phyloP scores from a whole-genome alignment of 2,329 filamentous ascomycete genomes.

The Scorias spongiosa region DNA sequence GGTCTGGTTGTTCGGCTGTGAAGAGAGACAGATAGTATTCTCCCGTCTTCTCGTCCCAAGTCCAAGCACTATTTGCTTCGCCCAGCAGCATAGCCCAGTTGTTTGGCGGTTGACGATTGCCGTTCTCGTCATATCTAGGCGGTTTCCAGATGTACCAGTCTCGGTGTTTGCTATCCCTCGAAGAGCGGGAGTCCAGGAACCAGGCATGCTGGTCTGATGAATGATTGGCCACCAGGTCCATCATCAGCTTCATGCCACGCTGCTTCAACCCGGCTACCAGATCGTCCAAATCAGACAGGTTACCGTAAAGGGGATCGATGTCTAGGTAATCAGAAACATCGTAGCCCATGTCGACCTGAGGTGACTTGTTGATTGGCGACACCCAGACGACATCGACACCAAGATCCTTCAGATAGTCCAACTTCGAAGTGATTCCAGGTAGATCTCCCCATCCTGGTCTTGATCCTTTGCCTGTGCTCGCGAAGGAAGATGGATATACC shows the following conservation, averaged over 20 bases:
- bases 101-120: conserved; percentile 43
- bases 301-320: conserved; percentile 33
- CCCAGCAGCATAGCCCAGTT: conserved; percentile 31
- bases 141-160: conserved; percentile 55
- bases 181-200: conserved; percentile 41
- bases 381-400: conserved; percentile 52
- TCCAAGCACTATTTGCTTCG: conserved; percentile 26
- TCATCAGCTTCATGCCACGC: conserved; percentile 33
- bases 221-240: conserved; percentile 33
- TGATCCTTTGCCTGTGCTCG: conserved; percentile 38
- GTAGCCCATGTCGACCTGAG: conserved; percentile 40
- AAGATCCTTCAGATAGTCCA: conserved; percentile 48
- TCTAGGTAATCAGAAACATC: conserved; percentile 33
- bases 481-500: conserved; percentile 45
- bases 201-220: conserved; percentile 38
- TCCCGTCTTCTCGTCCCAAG: conserved; percentile 30
- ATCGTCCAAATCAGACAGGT: conserved; percentile 29
- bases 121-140: conserved; percentile 37
- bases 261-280: conserved; percentile 29
- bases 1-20: conserved; percentile 31
- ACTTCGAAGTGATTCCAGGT: conserved; percentile 46
- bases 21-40: conserved; percentile 35
- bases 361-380: conserved; percentile 42
- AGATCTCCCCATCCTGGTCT: conserved; percentile 46
- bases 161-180: conserved; percentile 36